Conservation (phyloP, 2,329 filamentous ascomycete species). For the Fusarium nelsonii region DNA sequence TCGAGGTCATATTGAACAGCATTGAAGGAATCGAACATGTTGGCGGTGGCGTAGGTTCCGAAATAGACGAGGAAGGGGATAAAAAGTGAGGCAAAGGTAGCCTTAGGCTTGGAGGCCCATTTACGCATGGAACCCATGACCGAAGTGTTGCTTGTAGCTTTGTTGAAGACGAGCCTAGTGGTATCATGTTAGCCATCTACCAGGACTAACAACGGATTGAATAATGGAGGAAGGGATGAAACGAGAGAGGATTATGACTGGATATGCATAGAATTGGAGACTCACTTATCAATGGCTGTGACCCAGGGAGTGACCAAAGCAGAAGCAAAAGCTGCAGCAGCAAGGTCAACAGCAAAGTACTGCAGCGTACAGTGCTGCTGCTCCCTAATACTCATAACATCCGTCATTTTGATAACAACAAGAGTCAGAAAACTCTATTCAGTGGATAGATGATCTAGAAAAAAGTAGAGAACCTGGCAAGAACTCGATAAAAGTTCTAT, state of each 20-base stretch:
- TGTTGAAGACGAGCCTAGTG: conserved; percentile 42
- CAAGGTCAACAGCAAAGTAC: conserved; percentile 44
- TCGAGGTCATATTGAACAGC: conserved; percentile 35
- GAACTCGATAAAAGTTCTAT: neutral
- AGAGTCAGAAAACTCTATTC: neutral
- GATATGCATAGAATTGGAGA: neutral
- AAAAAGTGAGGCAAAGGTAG: conserved; percentile 39
- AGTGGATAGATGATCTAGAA: neutral
- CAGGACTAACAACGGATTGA: neutral
- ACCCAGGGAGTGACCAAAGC: conserved; percentile 47
- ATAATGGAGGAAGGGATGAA: accelerated
- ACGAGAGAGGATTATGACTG: no score
- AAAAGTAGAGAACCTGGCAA: neutral
- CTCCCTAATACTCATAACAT: conserved; percentile 42
- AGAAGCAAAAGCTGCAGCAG: conserved; percentile 43
- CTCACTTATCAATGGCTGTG: conserved; percentile 46
- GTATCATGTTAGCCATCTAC: neutral
- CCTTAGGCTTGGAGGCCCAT: conserved; percentile 42
- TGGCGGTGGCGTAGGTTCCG: conserved; percentile 46
- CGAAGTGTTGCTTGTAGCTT: conserved; percentile 39
- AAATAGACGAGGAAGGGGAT: conserved; percentile 47
- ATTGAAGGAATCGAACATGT: conserved; percentile 45
- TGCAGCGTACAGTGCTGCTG: conserved; percentile 45
- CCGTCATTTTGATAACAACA: conserved; percentile 36
- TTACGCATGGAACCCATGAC: conserved; percentile 40